Base-by-base conservation (phyloP, 306 rosid genomes). In the Prunus mongolica region DNA sequence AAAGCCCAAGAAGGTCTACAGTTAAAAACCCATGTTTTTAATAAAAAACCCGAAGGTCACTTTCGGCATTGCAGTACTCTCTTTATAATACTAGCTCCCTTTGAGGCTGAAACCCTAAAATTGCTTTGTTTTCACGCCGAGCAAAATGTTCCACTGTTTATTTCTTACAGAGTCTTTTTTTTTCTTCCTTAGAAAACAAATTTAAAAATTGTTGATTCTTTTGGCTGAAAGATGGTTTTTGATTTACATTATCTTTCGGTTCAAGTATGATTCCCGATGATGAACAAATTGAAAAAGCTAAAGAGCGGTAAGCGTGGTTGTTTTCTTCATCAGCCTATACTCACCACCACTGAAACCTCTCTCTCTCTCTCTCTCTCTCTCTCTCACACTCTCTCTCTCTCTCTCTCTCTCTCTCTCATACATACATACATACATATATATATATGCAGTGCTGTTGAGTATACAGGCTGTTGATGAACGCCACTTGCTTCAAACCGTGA, bases 401-500 rank as follows among this genome's bases (percentile, higher is more conserved):
- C 25, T 45, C 24, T 22, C 24, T 22, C 24, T 22, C 24, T 22
- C 24, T 50, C 3, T 4, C 34, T 25, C 15, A 16, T 38, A 0
- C 20, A 67, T 9, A 45, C n/a, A 61, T 0, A 65, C 8, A 22
- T 18, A 15, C 6, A 32, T 15, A 16, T 5, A 51, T 18, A n/a
- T n/a, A n/a, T n/a, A n/a, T n/a, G 5, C 20, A 22, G 15, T 30
- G n/a, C 15, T 13, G 73, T 75, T 73, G 67, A 62, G 45, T 79
- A 57, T 47, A 62, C 73, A 52, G 76, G 84, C 51, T 68, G 68
- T 79, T 69, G 82, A 58, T 52, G 82, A 82, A 73, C 65, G 51
- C 80, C 82, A 61, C 28, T 72, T 76, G 67, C 55, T 75, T 52
- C 5, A 24, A 22, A 56, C 71, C 56, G 44, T 63, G 47, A 49